Percentiles rank a stretch among this genome's conserved stretches.
Conservation (phyloP, 2,329 filamentous ascomycete genomes). For the Trichoderma oligosporum region DNA sequence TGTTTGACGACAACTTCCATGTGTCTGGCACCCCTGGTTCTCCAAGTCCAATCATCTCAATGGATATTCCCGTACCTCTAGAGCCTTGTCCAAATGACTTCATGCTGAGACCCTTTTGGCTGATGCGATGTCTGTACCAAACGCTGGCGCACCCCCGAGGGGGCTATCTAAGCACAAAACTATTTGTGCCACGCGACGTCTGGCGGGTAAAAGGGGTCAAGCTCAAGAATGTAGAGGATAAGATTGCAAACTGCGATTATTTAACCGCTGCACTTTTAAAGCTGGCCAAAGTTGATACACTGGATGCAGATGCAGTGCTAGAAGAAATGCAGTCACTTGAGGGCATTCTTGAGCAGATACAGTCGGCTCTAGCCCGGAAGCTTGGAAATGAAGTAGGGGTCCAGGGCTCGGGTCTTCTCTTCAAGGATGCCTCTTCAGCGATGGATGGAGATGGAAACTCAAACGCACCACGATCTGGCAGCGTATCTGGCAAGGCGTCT, state of each 20-base stretch:
- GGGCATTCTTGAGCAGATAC: constrained; percentile 78
- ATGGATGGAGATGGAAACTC: constrained; percentile 44
- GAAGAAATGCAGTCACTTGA: constrained; percentile 94
- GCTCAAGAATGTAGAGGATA: constrained; percentile 86
- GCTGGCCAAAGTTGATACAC: constrained; percentile 77
- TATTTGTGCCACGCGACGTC: constrained; percentile 88
- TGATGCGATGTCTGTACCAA: constrained; percentile 92
- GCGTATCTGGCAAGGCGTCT: constrained; percentile 61
- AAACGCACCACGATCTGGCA: constrained; percentile 51
- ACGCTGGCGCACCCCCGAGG: constrained; percentile 87
- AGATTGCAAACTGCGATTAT: constrained; percentile 85
- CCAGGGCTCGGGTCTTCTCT: constrained; percentile 66
- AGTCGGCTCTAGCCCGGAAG: constrained; percentile 71
- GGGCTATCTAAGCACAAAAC: constrained; percentile 83
- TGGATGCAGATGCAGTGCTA: constrained; percentile 84
- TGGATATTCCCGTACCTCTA: constrained; percentile 69
- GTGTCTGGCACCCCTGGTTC: constrained; percentile 60
- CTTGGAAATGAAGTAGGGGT: constrained; percentile 91
- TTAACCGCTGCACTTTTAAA: constrained; percentile 85
- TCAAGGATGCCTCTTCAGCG: constrained; percentile 61
- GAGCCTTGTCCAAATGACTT: constrained; percentile 89
- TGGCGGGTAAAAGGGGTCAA: constrained; percentile 95
- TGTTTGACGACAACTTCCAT: constrained; percentile 83
- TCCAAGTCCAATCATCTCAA: constrained; percentile 57
- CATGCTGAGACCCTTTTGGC: constrained; percentile 92